phyloP scores from a whole-genome alignment of 768 basidiomycete species.

The Podaxis sp. region DNA sequence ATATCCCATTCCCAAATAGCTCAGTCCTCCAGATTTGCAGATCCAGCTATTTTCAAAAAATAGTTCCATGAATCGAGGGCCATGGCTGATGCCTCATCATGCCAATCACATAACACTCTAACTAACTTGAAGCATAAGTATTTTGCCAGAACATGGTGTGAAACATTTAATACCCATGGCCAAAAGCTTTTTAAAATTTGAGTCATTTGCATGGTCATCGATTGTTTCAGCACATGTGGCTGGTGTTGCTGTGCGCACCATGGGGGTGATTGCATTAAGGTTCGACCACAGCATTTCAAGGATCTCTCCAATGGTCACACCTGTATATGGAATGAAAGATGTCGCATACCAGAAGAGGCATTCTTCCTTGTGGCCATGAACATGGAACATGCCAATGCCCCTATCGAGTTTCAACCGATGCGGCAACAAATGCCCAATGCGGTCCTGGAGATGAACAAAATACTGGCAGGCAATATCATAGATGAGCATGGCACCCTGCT shows the following conservation, averaged over 20 bases:
- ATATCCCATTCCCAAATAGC: too few species aligned
- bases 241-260: slow-evolving; percentile 17
- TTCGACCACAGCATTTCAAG: slow-evolving; percentile 23
- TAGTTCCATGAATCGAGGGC: too few species aligned
- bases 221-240: slow-evolving; percentile 20
- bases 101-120: too few species aligned
- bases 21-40: too few species aligned
- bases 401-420: slow-evolving; percentile 7
- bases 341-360: slow-evolving; percentile 25
- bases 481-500: slow-evolving; percentile 14
- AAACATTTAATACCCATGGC: slow-evolving; percentile 9
- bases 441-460: too few species aligned
- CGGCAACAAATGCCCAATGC: neutral
- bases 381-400: too few species aligned
- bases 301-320: slow-evolving; percentile 17
- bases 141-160: too few species aligned
- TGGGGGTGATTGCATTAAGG: slow-evolving; percentile 19
- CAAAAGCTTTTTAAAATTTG: slow-evolving; percentile 25
- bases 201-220: slow-evolving; percentile 26
- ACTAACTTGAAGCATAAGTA: too few species aligned
- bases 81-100: too few species aligned
- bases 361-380: too few species aligned
- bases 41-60: too few species aligned
- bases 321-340: slow-evolving; percentile 19
- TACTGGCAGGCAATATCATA: too few species aligned